Evolutionary conservation across 306 rosid genomes (phyloP).

Genomic region (Parietaria judaica): DNA sequence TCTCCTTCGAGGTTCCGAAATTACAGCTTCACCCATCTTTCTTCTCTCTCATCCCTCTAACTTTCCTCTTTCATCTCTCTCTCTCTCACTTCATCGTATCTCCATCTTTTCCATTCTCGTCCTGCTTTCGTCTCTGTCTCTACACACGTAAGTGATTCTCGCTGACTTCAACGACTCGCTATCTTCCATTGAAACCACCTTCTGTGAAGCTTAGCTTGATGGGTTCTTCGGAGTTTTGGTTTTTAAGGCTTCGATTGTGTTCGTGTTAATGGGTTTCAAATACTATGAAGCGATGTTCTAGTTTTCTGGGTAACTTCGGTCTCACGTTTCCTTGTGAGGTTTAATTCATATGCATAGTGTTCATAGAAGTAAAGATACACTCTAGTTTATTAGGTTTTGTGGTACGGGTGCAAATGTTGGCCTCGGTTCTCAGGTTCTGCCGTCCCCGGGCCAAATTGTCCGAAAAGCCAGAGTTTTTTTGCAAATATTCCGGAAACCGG

Average conservation of each 20-base stretch:
- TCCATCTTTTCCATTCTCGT: not conserved
- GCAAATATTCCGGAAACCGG: too few species aligned
- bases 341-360: conserved; percentile 1
- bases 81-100: not conserved
- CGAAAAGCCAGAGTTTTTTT: too few species aligned
- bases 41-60: not conserved
- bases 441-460: too few species aligned
- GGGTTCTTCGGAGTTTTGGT: not conserved
- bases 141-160: conserved; percentile 3
- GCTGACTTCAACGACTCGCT: not conserved
- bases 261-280: not conserved
- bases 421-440: too few species aligned
- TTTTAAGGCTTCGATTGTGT: conserved; percentile 7
- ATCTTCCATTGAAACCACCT: not conserved
- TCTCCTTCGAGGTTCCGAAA: conserved; percentile 39
- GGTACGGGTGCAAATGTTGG: too few species aligned
- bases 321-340: conserved; percentile 3
- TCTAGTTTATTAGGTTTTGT: too few species aligned
- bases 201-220: not conserved
- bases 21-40: conserved; percentile 54
- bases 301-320: not conserved
- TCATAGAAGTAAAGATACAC: too few species aligned
- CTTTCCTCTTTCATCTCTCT: conserved; percentile 17
- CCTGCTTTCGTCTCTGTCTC: not conserved
- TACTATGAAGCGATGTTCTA: not conserved